Conservation (phyloP, 73 alveolate genomes). For the Loxodes magnus region DNA sequence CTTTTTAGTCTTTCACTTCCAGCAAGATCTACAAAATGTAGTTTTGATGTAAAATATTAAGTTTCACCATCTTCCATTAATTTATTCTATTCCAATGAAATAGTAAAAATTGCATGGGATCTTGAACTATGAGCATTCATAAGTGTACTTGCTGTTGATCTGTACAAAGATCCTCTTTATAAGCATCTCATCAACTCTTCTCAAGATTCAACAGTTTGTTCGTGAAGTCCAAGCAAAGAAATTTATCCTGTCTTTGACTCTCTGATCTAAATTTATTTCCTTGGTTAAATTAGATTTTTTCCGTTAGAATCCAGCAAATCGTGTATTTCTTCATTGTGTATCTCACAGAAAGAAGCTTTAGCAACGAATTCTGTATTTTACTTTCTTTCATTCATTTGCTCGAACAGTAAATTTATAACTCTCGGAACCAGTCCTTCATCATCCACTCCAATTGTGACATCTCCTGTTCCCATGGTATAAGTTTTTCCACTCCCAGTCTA, state of each 20-base stretch:
- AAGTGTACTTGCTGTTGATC: constrained; percentile 81
- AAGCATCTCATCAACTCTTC: constrained; percentile 73
- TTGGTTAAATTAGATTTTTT: constrained; percentile 14
- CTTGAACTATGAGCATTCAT: constrained; percentile 92
- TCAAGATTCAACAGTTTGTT: constrained; percentile 89
- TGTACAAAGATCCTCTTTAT: constrained; percentile 71
- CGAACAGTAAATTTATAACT: constrained; percentile 39
- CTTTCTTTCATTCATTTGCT: constrained; percentile 23
- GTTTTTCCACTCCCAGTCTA: constrained; percentile 86
- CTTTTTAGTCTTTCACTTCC: constrained; percentile 53
- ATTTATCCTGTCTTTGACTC: constrained; percentile 92
- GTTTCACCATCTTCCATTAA: constrained; percentile 35
- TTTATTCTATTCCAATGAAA: constrained; percentile 74
- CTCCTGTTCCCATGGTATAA: constrained; percentile 42
- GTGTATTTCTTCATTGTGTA: constrained; percentile 76
- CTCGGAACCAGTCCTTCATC: constrained; percentile 47
- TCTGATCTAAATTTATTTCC: constrained; percentile 62
- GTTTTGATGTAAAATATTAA: constrained; percentile 22
- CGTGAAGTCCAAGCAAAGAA: constrained; percentile 88
- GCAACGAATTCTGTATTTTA: constrained; percentile 35
- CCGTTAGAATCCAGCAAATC: constrained; percentile 25
- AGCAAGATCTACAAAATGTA: constrained; percentile 70
- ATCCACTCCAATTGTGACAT: constrained; percentile 1
- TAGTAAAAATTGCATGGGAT: constrained; percentile 94
- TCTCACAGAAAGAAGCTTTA: constrained; percentile 49